Evolutionary conservation across 1,139 yeast species (phyloP).

Genomic region (Candida smagusa): DNA sequence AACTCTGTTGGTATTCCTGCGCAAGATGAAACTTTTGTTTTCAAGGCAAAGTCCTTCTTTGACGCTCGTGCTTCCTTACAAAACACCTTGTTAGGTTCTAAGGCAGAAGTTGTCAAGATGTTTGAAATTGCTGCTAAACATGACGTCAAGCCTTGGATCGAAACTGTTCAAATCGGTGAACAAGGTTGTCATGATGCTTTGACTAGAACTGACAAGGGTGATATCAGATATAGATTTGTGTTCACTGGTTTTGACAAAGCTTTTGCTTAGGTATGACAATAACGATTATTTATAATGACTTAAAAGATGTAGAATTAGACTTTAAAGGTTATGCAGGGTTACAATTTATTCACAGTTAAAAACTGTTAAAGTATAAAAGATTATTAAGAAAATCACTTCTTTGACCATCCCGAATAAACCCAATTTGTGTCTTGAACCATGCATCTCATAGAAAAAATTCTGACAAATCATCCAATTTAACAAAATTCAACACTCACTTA

Average conservation of each 20-base stretch:
- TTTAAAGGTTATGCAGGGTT: too few species aligned
- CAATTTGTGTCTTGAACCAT: too few species aligned
- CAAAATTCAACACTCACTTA: too few species aligned
- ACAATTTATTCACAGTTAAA: too few species aligned
- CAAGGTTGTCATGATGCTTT: conserved; percentile 27
- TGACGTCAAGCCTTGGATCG: conserved; percentile 41
- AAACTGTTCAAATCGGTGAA: conserved; percentile 37
- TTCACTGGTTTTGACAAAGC: conserved; percentile 12
- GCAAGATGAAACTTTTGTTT: conserved; percentile 20
- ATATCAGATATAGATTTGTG: conserved; percentile 20
- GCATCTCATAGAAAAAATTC: too few species aligned
- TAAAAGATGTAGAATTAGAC: too few species aligned
- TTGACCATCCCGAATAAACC: too few species aligned
- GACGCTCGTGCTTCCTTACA: conserved; percentile 29
- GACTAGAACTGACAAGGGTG: conserved; percentile 26
- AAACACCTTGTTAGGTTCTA: conserved; percentile 36
- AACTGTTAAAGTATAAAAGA: too few species aligned
- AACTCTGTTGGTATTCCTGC: conserved; percentile 56
- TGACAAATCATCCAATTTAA: too few species aligned
- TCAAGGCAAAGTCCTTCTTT: conserved; percentile 28
- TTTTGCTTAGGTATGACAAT: conserved; percentile 6
- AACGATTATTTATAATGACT: too few species aligned
- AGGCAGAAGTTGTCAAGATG: conserved; percentile 35
- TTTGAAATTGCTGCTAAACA: conserved; percentile 39
- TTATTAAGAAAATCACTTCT: too few species aligned